Base-by-base conservation (phyloP, 768 basidiomycete species). In the Hygrophoropsis aurantiaca region DNA sequence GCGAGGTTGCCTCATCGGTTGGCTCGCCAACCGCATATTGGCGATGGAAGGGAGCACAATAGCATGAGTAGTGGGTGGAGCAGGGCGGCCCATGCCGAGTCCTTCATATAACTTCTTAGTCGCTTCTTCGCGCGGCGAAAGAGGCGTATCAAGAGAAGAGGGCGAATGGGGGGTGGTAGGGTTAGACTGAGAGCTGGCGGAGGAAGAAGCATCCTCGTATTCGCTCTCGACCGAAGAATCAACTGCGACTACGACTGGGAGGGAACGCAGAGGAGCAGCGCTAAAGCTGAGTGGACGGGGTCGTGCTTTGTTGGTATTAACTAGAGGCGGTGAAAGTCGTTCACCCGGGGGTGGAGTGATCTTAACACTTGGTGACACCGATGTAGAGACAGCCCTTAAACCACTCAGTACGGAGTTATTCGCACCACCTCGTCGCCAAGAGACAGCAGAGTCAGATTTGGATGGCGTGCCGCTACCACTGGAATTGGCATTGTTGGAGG, bases 81-180 rank as follows among this genome's bases (percentile, higher is more conserved):
- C 72, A 21, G 87, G 80, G 48, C 89, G 79, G 32, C 89, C 87
- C 46, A 92, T 81, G n/a, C 90, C 87, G 33, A 94, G 78, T 32
- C 90, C 90, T 69, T 92, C 90, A 62, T 90, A 92, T 49, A 90
- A 68, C 70, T 87, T 90, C 80, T 90, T 92, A 33, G 84, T 66
- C 10, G 83, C 90, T 70, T 90, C 89, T 69, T 92, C 90, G 71
- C 90, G 85, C 63, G 86, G 85, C 69, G 87, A 89, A 57, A 91
- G 81, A 46, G 84, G 79, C 2, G 59, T 58, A 18, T 73, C 73
- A 42, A 58, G 59, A 30, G 85, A 87, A 38, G 82, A 78, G 35
- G 82, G 77, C 15, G 87, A 85, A 54, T 79, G 80, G 10, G 90
- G 87, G 1, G 88, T 90, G 35, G 83, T 80, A 3, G 90, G 89